Conservation (phyloP, 441 rosid species). For the Corymbia calophylla region DNA sequence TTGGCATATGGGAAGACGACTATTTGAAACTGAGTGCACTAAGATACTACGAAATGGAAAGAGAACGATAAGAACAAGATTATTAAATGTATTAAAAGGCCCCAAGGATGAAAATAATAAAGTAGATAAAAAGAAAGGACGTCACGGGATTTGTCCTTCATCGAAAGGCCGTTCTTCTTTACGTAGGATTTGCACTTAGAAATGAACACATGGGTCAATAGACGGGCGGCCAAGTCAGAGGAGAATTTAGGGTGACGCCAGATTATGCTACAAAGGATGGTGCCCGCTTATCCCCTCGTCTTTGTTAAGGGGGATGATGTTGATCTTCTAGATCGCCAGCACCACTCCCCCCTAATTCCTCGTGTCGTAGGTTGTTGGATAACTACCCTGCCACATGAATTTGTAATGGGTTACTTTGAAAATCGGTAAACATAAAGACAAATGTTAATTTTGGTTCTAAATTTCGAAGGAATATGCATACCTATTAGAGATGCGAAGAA, state of each 20-base stretch:
- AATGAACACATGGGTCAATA: slow-evolving; percentile 27
- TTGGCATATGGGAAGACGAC: not conserved
- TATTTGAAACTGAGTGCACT: not conserved
- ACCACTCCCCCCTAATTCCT: not conserved
- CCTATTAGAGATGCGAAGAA: not conserved
- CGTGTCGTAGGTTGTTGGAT: not conserved
- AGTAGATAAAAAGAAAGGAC: not conserved
- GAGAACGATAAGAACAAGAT: not conserved
- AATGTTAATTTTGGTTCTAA: not conserved
- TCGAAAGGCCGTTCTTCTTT: not conserved
- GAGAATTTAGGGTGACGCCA: slow-evolving; percentile 4
- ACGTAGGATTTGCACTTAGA: not conserved
- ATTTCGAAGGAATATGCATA: not conserved
- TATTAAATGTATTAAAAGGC: not conserved
- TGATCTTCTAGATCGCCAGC: not conserved
- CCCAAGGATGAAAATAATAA: not conserved
- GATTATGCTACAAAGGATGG: not conserved
- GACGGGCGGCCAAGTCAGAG: slow-evolving; percentile 26
- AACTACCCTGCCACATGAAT: not conserved
- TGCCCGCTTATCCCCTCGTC: slow-evolving; percentile 2
- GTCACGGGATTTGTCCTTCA: not conserved
- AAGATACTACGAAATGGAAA: not conserved
- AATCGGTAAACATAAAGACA: not conserved
- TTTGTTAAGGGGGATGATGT: slow-evolving; percentile 8
- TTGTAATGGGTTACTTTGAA: not conserved